Evolutionary conservation across 129 eudicot species (phyloP).

Genomic region (Helianthus annuus): HanXRQr2.0-SUNRISE NC_035448.2:44341353-44341852

Average conservation of each 20-base stretch:
- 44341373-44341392: not conserved
- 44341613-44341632: conserved; percentile 68
- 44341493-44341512: not conserved
- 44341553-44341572: conserved; percentile 96
- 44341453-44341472: not conserved
- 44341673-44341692: conserved; percentile 43
- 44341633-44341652: conserved; percentile 96
- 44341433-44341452: too few species aligned
- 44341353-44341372: too few species aligned
- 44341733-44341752: conserved; percentile 52
- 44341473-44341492: not conserved
- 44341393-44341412: too few species aligned
- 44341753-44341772: conserved; percentile 87
- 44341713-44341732: not conserved
- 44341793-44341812: conserved; percentile 72
- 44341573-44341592: conserved; percentile 95
- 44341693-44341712: not conserved
- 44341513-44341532: conserved; percentile 17
- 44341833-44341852: conserved; percentile 48
- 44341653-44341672: conserved; percentile 80
- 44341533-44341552: conserved; percentile 14
- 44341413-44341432: too few species aligned
- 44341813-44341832: conserved; percentile 69
- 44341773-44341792: conserved; percentile 80
- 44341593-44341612: conserved; percentile 71